phyloP scores from a whole-genome alignment of 2,329 filamentous ascomycete species.

The Cladosporium sp. region DNA sequence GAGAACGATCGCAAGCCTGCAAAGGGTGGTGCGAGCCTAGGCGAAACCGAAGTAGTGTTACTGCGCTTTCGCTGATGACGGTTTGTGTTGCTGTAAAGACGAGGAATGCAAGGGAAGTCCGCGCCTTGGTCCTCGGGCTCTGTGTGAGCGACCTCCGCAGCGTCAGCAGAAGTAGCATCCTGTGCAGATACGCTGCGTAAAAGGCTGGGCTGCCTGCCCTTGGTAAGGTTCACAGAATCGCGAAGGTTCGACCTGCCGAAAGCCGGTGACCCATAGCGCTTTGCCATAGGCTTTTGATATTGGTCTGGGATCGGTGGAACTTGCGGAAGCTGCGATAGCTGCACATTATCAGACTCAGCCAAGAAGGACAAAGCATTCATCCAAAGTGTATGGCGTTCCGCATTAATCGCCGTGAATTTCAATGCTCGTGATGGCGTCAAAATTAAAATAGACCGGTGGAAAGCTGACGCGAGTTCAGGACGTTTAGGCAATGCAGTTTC shows the following conservation, averaged over 20 bases:
- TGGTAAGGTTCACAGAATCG: constrained; percentile 87
- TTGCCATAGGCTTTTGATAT: constrained; percentile 28
- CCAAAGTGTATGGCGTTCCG: constrained; percentile 93
- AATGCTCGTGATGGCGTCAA: constrained; percentile 88
- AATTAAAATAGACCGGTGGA: constrained; percentile 93
- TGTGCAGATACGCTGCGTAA: constrained; percentile 24
- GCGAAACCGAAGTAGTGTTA: constrained; percentile 66
- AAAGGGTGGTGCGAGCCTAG: constrained; percentile 65
- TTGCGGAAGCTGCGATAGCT: constrained; percentile 29
- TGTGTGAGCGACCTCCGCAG: neutral
- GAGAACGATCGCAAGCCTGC: constrained; percentile 76
- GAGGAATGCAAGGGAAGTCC: constrained; percentile 70
- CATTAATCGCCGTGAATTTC: constrained; percentile 84
- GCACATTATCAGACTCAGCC: constrained; percentile 72
- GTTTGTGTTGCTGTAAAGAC: constrained; percentile 62
- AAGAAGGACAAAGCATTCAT: constrained; percentile 92
- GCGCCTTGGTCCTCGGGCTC: constrained; percentile 58
- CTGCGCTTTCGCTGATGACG: constrained; percentile 80
- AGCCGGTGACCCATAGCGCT: constrained; percentile 33
- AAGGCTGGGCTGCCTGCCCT: constrained; percentile 51
- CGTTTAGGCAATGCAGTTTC: constrained; percentile 79
- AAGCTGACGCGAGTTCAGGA: constrained; percentile 48
- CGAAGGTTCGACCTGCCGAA: constrained; percentile 62
- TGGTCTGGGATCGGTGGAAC: constrained; percentile 36
- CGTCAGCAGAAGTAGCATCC: constrained; percentile 28